Base-by-base conservation (phyloP, 202 grass and related monocot genomes). In the Hordeum pubiflorum region DNA sequence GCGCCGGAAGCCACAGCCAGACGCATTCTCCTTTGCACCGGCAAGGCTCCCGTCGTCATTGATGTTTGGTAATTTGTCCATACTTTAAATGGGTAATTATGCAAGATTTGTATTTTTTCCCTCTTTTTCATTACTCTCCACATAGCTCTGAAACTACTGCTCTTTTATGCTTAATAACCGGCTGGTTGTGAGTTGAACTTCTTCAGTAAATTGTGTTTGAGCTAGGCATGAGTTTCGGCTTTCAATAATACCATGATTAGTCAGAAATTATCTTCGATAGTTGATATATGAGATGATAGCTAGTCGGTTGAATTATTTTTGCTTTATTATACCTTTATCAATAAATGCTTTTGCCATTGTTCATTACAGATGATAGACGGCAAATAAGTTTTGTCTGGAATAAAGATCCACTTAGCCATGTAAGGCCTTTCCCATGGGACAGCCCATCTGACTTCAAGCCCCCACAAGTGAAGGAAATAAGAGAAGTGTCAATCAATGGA, bases 381-480 rank as follows among this genome's bases (percentile, higher is more conserved):
- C 89, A 96, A 77, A 92, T 92, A 89, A 93, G 84, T 87, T 97
- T 91, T 83, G 83, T 93, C 52, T 97, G 91, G 93, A 87, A 91
- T 70, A 91, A 89, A 83, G 79, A 82, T 50, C 86, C 82, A 26
- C 75, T 77, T 46, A 87, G 78, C 43, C 80, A 89, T 61, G 84
- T 72, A 83, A 91, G 82, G 55, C 93, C 88, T 69, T 81, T 81
- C 41, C 40, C 75, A 57, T 97, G 93, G 93, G 86, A 91, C 21
- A 78, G 83, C 71, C 79, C 65, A 52, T 89, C 88, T 83, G 91
- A 96, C 79, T 88, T 91, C 63, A 96, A 96, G 73, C 37, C 85
- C 62, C 68, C 90, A 34, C 74, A 89, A 80, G 66, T 50, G 40
- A 96, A 96, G 79, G 88, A 87, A 67, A 83, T 77, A 82, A 75